Percentiles rank a stretch among this genome's conserved stretches.
These are phyloP conservation scores for Austropuccinia psidii DNA, from an alignment of 1,284 basidiomycete species.

Conservation along the genomic window DNA sequence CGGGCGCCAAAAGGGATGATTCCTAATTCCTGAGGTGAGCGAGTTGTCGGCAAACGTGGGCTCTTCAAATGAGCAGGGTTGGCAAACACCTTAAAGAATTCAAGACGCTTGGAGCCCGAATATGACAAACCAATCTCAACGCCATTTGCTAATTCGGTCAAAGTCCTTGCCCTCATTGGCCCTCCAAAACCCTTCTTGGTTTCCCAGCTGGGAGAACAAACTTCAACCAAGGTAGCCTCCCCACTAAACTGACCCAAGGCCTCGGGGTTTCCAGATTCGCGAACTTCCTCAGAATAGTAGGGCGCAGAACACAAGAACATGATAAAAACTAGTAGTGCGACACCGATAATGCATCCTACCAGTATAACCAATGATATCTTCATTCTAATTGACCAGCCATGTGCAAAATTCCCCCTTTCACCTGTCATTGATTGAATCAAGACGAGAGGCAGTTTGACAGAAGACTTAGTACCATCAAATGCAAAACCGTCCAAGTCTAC, in stretches of 20 bases:
- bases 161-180: conserved; percentile 18
- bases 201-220: conserved; percentile 19
- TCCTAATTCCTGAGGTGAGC: conserved; percentile 22
- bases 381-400: background rate
- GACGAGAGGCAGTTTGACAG: conserved; percentile 9
- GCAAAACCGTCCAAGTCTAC: conserved; percentile 8
- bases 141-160: background rate
- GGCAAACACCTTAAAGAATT: conserved; percentile 21
- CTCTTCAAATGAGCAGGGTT: background rate
- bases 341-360: conserved; percentile 7
- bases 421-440: too few relatives aligned
- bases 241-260: conserved; percentile 4
- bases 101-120: conserved; percentile 19
- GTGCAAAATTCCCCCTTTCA: too few relatives aligned
- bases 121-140: background rate
- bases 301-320: conserved; percentile 16
- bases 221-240: conserved; percentile 19
- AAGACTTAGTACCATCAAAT: conserved; percentile 16
- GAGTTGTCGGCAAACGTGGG: background rate
- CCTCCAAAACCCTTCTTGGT: conserved; percentile 8
- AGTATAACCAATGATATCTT: conserved; percentile 21
- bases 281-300: conserved; percentile 23
- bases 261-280: background rate
- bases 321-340: conserved; percentile 23
- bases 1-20: conserved; percentile 3